Base-by-base conservation (phyloP, 441 rosid genomes). In the Pelargonium cotyledonis region DNA sequence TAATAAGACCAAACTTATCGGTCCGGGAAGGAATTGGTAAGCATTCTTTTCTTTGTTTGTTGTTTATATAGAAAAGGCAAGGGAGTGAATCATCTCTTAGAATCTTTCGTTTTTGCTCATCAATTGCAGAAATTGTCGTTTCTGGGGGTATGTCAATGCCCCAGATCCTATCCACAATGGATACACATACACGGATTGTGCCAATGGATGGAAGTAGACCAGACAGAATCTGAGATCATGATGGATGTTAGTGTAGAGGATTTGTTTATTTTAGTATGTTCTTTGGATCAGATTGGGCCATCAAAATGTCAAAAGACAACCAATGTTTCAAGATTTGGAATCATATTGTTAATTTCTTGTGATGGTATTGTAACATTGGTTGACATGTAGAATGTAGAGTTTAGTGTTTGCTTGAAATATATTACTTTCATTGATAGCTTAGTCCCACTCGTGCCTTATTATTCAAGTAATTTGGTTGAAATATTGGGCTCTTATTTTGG, bases 111-210 rank as follows among this genome's bases (percentile, higher is more conserved):
- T 4, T 18, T 4, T 66, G 38, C 75, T 80, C 49, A 63, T 73
- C 40, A 40, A 63, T 72, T 81, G 76, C 95, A 95, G 99, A 95
- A 83, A 92, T 95, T 1, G 95, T 92, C 9, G 98, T 95, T 23
- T 95, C 98, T 0, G 98, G 96, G 47, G 99, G 99, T 53, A 89
- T 95, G 99, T 92, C 98, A 1, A 90, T 95, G 96, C 99, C 99
- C 1, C 98, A 90, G 79, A 81, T 88, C 71, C 85, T 95, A 16
- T 80, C 98, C 6, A 86, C 94, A 0, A 71, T 90, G 71, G 21
- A 58, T 21, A 18, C 31, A 18, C 97, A 89, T 73, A 70, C 83
- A 14, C 75, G 82, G 70, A 67, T 46, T 12, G 65, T 61, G 70
- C 73, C 84, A 60, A 72, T 80, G 58, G 91, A 90, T 65, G 86